A percentile compares a stretch with the other conserved stretches of the same genome.
Conservation (phyloP, 225 moss, liverwort and hornwort genomes). For the Sphagnum tenellum region DNA sequence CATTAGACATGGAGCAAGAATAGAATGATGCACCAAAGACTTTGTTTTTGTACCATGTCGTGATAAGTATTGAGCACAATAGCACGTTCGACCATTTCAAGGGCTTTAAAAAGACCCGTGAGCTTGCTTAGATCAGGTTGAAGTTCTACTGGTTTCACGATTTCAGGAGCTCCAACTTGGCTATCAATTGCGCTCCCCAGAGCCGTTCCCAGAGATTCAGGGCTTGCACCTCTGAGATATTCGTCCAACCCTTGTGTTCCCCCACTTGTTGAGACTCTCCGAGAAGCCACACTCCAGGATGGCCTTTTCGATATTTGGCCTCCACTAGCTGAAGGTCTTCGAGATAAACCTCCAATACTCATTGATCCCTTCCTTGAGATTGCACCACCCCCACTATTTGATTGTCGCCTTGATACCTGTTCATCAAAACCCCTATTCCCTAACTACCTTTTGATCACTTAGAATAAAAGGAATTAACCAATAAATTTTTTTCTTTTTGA, state of each 20-base stretch:
- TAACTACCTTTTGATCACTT: too few species aligned
- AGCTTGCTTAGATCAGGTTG: conserved; percentile 72
- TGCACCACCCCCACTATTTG: conserved; percentile 21
- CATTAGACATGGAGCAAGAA: not conserved
- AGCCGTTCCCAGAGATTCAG: conserved; percentile 24
- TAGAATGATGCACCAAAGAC: not conserved
- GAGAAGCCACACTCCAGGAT: conserved; percentile 52
- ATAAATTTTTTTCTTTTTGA: too few species aligned
- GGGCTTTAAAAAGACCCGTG: conserved; percentile 64
- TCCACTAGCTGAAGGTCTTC: conserved; percentile 40
- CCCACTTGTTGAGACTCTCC: conserved; percentile 48
- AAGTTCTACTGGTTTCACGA: conserved; percentile 12
- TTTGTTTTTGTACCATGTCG: conserved; percentile 36
- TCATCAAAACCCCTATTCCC: not conserved
- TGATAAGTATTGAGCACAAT: conserved; percentile 75
- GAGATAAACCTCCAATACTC: conserved; percentile 29
- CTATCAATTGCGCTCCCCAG: conserved; percentile 30
- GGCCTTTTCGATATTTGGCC: conserved; percentile 43
- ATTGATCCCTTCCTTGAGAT: conserved; percentile 59
- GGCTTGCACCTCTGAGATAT: conserved; percentile 46
- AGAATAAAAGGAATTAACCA: too few species aligned
- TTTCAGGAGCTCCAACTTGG: conserved; percentile 25
- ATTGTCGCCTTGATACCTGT: conserved; percentile 69
- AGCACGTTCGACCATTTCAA: conserved; percentile 83
- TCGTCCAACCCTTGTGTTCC: conserved; percentile 58